Evolutionary conservation across 2,329 filamentous ascomycete species (phyloP).

Genomic region (Alternaria brassicicola): DNA sequence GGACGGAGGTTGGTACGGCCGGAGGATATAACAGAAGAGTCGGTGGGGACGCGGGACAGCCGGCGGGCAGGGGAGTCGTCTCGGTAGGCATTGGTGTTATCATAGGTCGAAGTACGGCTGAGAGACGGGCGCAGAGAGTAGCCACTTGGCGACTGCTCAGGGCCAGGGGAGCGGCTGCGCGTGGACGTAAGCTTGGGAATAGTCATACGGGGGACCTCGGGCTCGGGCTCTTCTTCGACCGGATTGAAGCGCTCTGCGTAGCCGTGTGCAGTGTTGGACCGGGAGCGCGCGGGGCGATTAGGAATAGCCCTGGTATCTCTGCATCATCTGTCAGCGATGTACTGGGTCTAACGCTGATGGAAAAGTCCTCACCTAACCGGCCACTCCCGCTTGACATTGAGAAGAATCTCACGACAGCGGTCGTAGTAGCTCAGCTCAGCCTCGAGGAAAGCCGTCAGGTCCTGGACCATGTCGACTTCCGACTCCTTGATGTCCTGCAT

Average conservation of each 20-base stretch:
- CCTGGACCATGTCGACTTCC: slow-evolving; percentile 80
- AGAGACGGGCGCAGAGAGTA: slow-evolving; percentile 55
- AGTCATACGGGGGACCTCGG: slow-evolving; percentile 57
- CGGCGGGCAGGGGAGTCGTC: slow-evolving; percentile 59
- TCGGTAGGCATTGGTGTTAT: slow-evolving; percentile 60
- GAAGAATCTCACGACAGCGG: slow-evolving; percentile 81
- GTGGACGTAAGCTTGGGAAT: slow-evolving; percentile 48
- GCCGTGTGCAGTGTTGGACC: slow-evolving; percentile 69
- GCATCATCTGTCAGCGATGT: slow-evolving; percentile 23
- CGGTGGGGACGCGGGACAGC: slow-evolving; percentile 61
- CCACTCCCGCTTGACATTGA: slow-evolving; percentile 72
- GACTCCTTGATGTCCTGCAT: slow-evolving; percentile 98
- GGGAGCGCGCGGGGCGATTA: slow-evolving; percentile 58
- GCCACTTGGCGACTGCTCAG: slow-evolving; percentile 37
- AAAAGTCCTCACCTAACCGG: slow-evolving; percentile 60
- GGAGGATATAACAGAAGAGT: slow-evolving; percentile 57
- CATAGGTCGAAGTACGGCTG: slow-evolving; percentile 63
- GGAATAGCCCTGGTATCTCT: slow-evolving; percentile 35
- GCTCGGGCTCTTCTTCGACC: slow-evolving; percentile 62
- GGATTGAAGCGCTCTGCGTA: slow-evolving; percentile 65
- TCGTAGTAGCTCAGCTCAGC: slow-evolving; percentile 92
- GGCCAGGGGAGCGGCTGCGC: slow-evolving; percentile 51
- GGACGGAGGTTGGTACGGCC: slow-evolving; percentile 56
- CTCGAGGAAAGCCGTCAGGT: slow-evolving; percentile 82
- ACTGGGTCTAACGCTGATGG: slow-evolving; percentile 1